phyloP scores from a whole-genome alignment of 768 basidiomycete genomes.

The Omphalotus guepiniiformis region DNA sequence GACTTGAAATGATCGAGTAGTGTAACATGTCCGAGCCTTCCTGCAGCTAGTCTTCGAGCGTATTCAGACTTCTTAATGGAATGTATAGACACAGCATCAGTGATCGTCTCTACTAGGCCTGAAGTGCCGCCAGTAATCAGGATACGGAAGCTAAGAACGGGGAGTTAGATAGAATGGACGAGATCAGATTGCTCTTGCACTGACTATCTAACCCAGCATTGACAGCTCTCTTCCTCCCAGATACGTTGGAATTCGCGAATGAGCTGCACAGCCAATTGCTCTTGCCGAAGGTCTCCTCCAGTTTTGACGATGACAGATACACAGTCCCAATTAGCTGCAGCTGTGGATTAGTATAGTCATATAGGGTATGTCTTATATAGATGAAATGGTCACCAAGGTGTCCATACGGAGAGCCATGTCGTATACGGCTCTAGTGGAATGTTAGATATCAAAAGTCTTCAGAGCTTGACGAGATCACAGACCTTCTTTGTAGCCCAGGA shows the following conservation, averaged over 20 bases:
- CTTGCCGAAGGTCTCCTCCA: conserved; percentile 93
- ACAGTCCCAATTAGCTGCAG: conserved; percentile 75
- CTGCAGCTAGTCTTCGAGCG: conserved; percentile 77
- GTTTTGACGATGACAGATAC: conserved; percentile 98
- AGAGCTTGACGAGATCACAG: conserved; percentile 10
- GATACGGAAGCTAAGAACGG: conserved; percentile 76
- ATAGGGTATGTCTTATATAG: conserved; percentile 5
- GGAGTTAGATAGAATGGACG: background rate
- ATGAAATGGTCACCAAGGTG: conserved; percentile 65
- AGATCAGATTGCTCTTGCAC: conserved; percentile 17
- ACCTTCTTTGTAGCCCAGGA: conserved; percentile 95
- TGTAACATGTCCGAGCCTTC: conserved; percentile 82
- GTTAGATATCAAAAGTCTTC: background rate
- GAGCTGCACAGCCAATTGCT: conserved; percentile 94
- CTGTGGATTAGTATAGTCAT: background rate
- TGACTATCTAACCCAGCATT: conserved; percentile 93
- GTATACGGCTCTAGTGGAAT: conserved; percentile 71
- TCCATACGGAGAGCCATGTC: conserved; percentile 91
- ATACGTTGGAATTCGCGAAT: conserved; percentile 91
- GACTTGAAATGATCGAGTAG: conserved; percentile 89
- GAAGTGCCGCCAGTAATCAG: conserved; percentile 91
- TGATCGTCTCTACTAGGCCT: conserved; percentile 96
- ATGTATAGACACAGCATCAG: conserved; percentile 96
- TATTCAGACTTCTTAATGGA: conserved; percentile 99
- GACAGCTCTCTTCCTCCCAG: conserved; percentile 91